phyloP scores from a whole-genome alignment of 1,284 basidiomycete genomes.

The Puccinia brachypodii region DNA sequence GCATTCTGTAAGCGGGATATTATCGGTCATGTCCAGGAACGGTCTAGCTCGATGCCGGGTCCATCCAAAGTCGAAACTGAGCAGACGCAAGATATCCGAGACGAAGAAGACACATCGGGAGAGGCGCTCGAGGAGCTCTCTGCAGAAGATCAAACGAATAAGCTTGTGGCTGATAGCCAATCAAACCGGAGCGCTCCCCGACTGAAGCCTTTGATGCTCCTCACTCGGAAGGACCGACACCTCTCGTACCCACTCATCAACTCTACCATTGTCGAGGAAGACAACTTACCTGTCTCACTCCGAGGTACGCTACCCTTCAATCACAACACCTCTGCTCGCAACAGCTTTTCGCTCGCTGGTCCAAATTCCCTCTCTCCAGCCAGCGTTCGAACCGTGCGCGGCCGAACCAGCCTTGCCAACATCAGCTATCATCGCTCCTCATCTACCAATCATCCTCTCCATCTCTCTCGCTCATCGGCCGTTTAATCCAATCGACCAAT shows the following conservation, averaged over 20 bases:
- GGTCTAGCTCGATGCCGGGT: not conserved
- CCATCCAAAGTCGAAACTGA: not conserved
- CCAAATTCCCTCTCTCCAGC: not conserved
- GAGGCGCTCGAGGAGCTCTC: not conserved
- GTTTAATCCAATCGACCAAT: too few species aligned
- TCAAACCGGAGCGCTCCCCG: not conserved
- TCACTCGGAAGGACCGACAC: not conserved
- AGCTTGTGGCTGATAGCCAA: not conserved
- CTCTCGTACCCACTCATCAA: not conserved
- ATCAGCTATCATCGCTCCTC: not conserved
- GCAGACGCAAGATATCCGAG: not conserved
- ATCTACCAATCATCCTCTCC: not conserved
- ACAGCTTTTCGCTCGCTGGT: too few species aligned
- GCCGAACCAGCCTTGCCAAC: not conserved
- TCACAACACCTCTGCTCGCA: not conserved
- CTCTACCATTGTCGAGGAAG: not conserved
- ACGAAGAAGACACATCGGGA: not conserved
- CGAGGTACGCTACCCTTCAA: not conserved
- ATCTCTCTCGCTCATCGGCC: not conserved
- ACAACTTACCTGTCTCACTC: not conserved
- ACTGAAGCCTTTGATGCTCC: constrained; percentile 3
- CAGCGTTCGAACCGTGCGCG: not conserved
- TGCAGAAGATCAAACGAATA: not conserved
- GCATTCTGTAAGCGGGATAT: not conserved
- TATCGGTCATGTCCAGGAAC: not conserved